Conservation (phyloP, 2,329 filamentous ascomycete genomes). For the Helicocarpus griseus region DNA sequence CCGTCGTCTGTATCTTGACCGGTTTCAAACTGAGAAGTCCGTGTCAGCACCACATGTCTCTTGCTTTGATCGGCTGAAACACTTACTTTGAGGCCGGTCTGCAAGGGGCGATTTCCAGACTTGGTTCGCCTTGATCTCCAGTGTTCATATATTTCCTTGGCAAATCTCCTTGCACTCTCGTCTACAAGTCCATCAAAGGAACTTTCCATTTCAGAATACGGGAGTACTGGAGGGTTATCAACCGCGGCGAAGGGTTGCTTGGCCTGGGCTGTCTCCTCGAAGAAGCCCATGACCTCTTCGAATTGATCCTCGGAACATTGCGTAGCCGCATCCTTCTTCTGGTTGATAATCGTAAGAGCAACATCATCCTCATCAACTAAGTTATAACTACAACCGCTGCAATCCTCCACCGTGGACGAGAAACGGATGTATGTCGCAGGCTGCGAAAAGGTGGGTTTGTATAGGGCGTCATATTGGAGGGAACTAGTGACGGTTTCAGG, state of each 20-base stretch:
- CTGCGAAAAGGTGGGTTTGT: constrained; percentile 68
- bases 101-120: constrained; percentile 61
- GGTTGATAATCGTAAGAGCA: constrained; percentile 76
- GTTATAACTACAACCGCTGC: constrained; percentile 81
- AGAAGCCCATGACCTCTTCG: constrained; percentile 88
- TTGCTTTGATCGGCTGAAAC: not conserved
- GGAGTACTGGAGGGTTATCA: constrained; percentile 71
- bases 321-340: constrained; percentile 53
- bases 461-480: constrained; percentile 81
- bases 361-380: constrained; percentile 85
- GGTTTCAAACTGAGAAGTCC: constrained; percentile 58
- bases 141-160: constrained; percentile 77
- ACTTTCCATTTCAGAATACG: constrained; percentile 66
- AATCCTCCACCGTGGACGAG: constrained; percentile 96
- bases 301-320: constrained; percentile 83
- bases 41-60: constrained; percentile 4
- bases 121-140: constrained; percentile 67
- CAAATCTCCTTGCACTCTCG: constrained; percentile 46
- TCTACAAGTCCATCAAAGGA: constrained; percentile 52
- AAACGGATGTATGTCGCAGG: constrained; percentile 93
- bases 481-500: constrained; percentile 53
- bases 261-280: constrained; percentile 73
- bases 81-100: constrained; percentile 62
- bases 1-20: constrained; percentile 90
- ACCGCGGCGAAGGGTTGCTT: constrained; percentile 84